A percentile compares a stretch with the other conserved stretches of the same genome.
Evolutionary conservation across 2,329 filamentous ascomycete genomes (phyloP).

Genomic region (Chaetomiaceae sp.): DNA sequence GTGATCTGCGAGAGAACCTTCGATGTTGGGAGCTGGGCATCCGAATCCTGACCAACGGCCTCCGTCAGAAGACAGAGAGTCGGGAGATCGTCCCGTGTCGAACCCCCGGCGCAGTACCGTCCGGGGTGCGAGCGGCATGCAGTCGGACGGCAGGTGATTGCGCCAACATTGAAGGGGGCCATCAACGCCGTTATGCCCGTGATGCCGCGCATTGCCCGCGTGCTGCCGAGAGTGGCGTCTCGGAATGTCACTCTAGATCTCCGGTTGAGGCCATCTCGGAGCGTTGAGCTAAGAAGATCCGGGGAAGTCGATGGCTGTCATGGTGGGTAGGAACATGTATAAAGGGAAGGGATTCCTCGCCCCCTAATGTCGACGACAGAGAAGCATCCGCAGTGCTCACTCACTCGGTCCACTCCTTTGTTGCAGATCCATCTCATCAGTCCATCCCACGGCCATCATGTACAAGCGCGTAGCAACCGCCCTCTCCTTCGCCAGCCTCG

Average conservation of each 20-base stretch:
- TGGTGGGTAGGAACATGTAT: not conserved
- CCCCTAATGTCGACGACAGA: not conserved
- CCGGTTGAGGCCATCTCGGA: not conserved
- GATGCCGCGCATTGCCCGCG: not conserved
- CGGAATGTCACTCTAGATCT: not conserved
- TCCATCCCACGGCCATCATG: slow-evolving; percentile 15
- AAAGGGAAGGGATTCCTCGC: not conserved
- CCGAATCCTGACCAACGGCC: not conserved
- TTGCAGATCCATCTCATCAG: not conserved
- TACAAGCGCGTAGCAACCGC: slow-evolving; percentile 21
- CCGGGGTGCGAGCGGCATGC: slow-evolving; percentile 7
- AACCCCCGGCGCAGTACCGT: not conserved
- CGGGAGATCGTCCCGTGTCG: slow-evolving; percentile 19
- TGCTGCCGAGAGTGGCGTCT: not conserved
- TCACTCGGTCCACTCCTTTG: not conserved
- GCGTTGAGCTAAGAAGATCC: not conserved
- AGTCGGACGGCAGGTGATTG: slow-evolving; percentile 12
- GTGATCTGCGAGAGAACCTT: not conserved
- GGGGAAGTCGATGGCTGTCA: not conserved
- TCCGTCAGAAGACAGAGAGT: not conserved
- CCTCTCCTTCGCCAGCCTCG: slow-evolving; percentile 28
- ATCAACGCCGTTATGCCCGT: slow-evolving; percentile 3
- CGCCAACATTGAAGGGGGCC: not conserved
- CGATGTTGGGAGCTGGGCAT: not conserved
- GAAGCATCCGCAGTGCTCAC: slow-evolving; percentile 2